These are phyloP conservation scores for Candida arabinofermentans DNA, from an alignment of 805 yeast species.

Conservation along the genomic window DNA sequence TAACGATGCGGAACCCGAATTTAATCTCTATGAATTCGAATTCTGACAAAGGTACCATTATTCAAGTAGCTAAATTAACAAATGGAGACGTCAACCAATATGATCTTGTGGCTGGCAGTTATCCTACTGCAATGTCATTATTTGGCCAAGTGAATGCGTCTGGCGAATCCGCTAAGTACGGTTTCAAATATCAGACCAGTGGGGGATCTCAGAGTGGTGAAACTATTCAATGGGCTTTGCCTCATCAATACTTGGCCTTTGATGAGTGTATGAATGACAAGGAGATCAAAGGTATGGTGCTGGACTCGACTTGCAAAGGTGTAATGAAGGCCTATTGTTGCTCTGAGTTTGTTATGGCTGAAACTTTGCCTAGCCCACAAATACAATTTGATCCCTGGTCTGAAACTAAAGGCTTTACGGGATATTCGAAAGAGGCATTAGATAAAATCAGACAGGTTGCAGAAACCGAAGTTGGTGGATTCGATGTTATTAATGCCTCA, in stretches of 20 bases:
- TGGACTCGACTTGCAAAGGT: constrained; percentile 56
- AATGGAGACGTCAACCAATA: constrained; percentile 34
- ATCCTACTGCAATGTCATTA: constrained; percentile 43
- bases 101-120: constrained; percentile 68
- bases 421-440: constrained; percentile 34
- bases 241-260: constrained; percentile 46
- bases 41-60: constrained; percentile 34
- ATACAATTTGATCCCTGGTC: constrained; percentile 59
- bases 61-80: constrained; percentile 48
- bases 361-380: constrained; percentile 27
- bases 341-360: constrained; percentile 27
- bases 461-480: constrained; percentile 44
- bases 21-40: constrained; percentile 15
- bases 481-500: constrained; percentile 53
- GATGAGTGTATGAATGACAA: constrained; percentile 17
- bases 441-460: constrained; percentile 45
- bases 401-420: constrained; percentile 36
- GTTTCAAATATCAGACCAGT: constrained; percentile 34
- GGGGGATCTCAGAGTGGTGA: constrained; percentile 23
- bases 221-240: constrained; percentile 45
- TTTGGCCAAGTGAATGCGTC: constrained; percentile 35
- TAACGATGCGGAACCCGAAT: constrained; percentile 23
- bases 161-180: constrained; percentile 35
- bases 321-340: constrained; percentile 44
- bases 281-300: constrained; percentile 24